These are phyloP conservation scores for Cladosporium sp. DNA, from an alignment of 2,329 filamentous ascomycete genomes.

Conservation along the genomic window DNA sequence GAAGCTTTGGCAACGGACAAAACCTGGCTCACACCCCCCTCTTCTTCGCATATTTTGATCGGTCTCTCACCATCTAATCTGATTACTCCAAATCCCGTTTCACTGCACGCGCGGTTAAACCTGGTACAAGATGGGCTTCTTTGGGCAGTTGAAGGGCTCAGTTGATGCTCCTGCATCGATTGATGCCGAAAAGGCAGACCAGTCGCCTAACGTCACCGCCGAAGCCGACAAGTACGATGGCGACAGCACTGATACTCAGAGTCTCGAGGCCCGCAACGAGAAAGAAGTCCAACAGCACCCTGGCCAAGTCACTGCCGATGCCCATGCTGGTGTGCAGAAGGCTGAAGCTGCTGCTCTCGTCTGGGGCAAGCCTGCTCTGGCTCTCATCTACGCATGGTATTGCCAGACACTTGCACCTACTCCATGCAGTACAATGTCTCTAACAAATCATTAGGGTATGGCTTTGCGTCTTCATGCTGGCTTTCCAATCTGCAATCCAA, in stretches of 20 bases:
- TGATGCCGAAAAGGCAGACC: background rate
- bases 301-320: conserved; percentile 25
- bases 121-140: conserved; percentile 1
- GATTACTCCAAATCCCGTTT: background rate
- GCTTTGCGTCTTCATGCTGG: conserved; percentile 34
- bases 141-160: background rate
- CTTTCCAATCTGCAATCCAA: conserved; percentile 30
- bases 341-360: conserved; percentile 29
- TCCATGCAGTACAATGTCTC: background rate
- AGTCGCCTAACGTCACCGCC: background rate
- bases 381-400: conserved; percentile 26
- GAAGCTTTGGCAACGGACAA: background rate
- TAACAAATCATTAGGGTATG: conserved; percentile 28
- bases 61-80: conserved; percentile 8
- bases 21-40: background rate
- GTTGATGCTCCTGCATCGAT: background rate
- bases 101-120: background rate
- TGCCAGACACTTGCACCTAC: background rate
- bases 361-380: conserved; percentile 26
- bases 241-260: conserved; percentile 21
- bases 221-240: conserved; percentile 17
- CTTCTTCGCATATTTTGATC: background rate
- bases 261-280: conserved; percentile 29
- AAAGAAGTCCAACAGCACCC: conserved; percentile 28
- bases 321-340: conserved; percentile 27